Conservation (phyloP, 768 basidiomycete species). For the Leccinum disarticulatum region DNA sequence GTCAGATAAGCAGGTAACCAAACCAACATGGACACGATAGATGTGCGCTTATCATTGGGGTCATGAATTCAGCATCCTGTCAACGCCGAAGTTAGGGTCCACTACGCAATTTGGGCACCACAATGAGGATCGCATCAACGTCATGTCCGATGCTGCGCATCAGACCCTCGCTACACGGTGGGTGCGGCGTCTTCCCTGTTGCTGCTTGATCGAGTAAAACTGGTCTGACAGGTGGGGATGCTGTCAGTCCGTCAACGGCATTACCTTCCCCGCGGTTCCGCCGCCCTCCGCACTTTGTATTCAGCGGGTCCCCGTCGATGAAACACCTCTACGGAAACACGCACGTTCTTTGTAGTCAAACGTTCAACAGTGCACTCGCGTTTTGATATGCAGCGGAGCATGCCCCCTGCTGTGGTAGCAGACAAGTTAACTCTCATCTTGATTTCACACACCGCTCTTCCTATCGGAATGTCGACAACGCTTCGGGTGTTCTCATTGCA, state of each 20-base stretch:
- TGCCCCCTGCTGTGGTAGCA: not conserved
- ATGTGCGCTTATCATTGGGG: not conserved
- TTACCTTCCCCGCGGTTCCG: not conserved
- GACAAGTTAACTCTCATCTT: not conserved
- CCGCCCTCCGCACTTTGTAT: not conserved
- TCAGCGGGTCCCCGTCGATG: not conserved
- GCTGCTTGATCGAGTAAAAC: not conserved
- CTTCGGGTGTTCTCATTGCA: not conserved
- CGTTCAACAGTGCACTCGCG: not conserved
- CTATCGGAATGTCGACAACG: not conserved
- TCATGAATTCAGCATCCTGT: not conserved
- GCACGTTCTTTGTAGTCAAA: not conserved
- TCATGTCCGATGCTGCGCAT: not conserved
- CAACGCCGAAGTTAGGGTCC: not conserved
- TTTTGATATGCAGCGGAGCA: too few species aligned
- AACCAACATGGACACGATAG: not conserved
- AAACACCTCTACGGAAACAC: not conserved
- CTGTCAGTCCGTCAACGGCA: not conserved
- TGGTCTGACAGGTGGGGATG: not conserved
- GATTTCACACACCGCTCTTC: not conserved
- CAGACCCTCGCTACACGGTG: not conserved
- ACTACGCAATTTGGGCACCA: not conserved
- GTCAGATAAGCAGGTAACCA: not conserved
- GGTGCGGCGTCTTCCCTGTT: not conserved
- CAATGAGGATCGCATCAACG: not conserved